Evolutionary conservation across 2,329 filamentous ascomycete species (phyloP).

Genomic region (Fusarium begoniae): DNA sequence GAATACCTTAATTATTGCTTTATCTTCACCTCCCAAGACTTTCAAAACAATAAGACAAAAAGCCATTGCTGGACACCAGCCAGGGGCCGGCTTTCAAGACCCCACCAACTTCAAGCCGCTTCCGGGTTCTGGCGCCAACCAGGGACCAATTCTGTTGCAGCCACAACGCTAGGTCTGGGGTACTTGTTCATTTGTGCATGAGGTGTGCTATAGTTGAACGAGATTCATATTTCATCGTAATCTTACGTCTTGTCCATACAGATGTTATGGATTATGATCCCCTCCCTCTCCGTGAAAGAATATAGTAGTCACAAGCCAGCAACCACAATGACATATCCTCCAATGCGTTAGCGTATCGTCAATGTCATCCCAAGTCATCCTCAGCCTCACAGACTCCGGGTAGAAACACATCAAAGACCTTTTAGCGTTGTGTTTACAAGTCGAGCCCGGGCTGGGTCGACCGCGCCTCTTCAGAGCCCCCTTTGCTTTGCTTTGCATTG

Average conservation of each 20-base stretch:
- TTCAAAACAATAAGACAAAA: background rate
- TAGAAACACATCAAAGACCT: background rate
- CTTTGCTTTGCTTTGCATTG: slow-evolving; percentile 5
- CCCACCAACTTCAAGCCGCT: slow-evolving; percentile 35
- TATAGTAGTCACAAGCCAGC: background rate
- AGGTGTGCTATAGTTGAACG: background rate
- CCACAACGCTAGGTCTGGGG: slow-evolving; percentile 37
- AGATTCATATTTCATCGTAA: background rate
- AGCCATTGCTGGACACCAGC: slow-evolving; percentile 9
- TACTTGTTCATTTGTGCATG: slow-evolving; percentile 21
- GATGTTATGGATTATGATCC: background rate
- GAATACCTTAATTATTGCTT: background rate
- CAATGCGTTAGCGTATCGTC: slow-evolving; percentile 22
- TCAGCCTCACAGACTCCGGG: slow-evolving; percentile 26
- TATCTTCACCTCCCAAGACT: background rate
- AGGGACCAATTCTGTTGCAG: slow-evolving; percentile 27
- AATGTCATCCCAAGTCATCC: background rate
- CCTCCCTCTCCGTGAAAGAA: background rate
- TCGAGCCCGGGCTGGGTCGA: slow-evolving; percentile 8
- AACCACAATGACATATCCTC: slow-evolving; percentile 1
- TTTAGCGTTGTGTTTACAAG: background rate
- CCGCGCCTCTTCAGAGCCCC: slow-evolving; percentile 29
- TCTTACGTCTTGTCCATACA: slow-evolving; percentile 1
- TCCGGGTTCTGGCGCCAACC: slow-evolving; percentile 17
- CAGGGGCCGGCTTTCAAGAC: slow-evolving; percentile 16